These are phyloP conservation scores for Boletus reticuloceps DNA, from an alignment of 768 basidiomycete species.

Conservation along the genomic window DNA sequence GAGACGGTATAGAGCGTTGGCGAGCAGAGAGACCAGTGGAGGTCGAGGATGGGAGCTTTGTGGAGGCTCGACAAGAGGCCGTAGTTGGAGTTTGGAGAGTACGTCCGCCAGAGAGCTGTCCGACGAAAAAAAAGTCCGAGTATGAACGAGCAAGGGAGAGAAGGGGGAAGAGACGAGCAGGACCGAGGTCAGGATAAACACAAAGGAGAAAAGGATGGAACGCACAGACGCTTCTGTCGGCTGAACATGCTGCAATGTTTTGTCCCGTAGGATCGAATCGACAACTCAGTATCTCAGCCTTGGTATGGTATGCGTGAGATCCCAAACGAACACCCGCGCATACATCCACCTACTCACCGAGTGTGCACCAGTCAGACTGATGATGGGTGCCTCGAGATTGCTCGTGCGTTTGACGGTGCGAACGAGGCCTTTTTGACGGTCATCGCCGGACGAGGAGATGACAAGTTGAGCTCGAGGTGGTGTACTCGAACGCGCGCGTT, in stretches of 20 bases:
- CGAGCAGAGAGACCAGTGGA: constrained; percentile 83
- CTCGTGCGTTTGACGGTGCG: constrained; percentile 91
- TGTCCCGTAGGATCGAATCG: constrained; percentile 94
- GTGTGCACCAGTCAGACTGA: constrained; percentile 86
- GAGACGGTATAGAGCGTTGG: constrained; percentile 78
- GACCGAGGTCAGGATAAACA: neutral
- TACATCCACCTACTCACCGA: constrained; percentile 48
- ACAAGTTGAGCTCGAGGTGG: constrained; percentile 64
- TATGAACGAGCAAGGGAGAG: too few relatives aligned
- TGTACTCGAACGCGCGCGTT: constrained; percentile 53
- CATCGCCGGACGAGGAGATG: constrained; percentile 73
- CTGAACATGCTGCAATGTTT: constrained; percentile 88
- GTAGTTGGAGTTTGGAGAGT: constrained; percentile 91
- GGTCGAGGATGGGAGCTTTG: constrained; percentile 90
- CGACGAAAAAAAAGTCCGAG: neutral
- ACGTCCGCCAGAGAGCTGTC: constrained; percentile 86
- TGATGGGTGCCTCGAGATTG: constrained; percentile 89
- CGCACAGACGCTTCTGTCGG: constrained; percentile 88
- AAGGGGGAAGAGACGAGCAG: too few relatives aligned
- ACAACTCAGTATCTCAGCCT: constrained; percentile 89
- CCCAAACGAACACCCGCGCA: neutral
- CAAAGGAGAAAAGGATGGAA: constrained; percentile 14
- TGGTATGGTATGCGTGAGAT: neutral
- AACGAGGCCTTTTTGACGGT: constrained; percentile 74
- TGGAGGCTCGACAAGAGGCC: constrained; percentile 78